A percentile compares a stretch with the other conserved stretches of the same genome.
phyloP scores from a whole-genome alignment of 2,329 filamentous ascomycete species.

The Colletotrichum navitas region DNA sequence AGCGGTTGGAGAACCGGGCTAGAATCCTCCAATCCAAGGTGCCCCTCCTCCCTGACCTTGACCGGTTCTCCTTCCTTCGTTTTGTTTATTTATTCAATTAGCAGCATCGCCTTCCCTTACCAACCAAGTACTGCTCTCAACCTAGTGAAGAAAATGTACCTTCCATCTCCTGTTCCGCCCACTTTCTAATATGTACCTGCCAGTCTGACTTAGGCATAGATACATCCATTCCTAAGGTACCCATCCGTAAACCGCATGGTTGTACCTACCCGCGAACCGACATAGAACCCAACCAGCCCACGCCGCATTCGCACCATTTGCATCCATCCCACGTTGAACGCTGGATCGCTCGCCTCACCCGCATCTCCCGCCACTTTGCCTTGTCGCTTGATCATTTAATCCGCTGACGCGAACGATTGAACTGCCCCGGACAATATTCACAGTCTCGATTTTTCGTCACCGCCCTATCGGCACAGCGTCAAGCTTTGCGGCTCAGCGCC shows the following conservation, averaged over 20 bases:
- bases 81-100: background rate
- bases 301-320: constrained; percentile 10
- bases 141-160: background rate
- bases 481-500: background rate
- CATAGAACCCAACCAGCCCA: constrained; percentile 7
- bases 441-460: background rate
- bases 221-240: background rate
- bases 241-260: background rate
- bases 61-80: no score
- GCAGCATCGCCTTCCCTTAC: background rate
- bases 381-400: background rate
- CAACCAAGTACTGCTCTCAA: background rate
- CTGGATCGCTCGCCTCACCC: background rate
- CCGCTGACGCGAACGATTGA: background rate
- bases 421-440: background rate
- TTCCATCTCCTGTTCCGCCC: no score
- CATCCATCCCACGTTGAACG: constrained; percentile 12
- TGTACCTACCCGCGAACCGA: background rate
- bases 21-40: background rate
- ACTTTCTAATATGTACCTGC: background rate
- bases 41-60: background rate
- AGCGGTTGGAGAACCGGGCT: no score
- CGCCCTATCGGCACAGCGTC: background rate
- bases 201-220: background rate
- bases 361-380: background rate